Evolutionary conservation across 1,284 basidiomycete species (phyloP), one percentile per base, ranked within the genome.

Genomic region (Chalciporus sp.): DNA sequence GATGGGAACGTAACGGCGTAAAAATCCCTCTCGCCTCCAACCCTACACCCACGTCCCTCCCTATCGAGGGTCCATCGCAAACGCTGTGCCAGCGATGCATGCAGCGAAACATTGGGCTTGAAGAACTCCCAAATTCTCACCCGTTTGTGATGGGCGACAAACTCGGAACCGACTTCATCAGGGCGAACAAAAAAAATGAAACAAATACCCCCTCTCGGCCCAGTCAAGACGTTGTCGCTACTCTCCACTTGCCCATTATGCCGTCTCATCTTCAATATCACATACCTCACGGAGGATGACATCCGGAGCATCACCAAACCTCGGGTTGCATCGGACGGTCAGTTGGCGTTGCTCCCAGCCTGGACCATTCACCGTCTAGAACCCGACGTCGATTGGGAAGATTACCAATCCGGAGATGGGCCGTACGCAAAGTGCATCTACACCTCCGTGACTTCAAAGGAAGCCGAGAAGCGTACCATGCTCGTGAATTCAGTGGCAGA

Each of bases 381-480:
- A n/a, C 19, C 12, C 28, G 27, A 37, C 7, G 16, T 47, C 9
- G 5, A 33, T 17, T 49, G 58, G 47, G 41, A 12, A 16, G 42
- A 28, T 6, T 49, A n/a, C 11, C 23, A 35, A 12, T 47, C 5
- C 11, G 54, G 51, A 9, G 42, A 31, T 1, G 49, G 59, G 1
- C 42, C 35, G 6, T 61, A 53, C 20, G 49, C 61, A 27, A 47
- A 42, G 17, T 64, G 57, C 44, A 2, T 51, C 7, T 59, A 61
- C 40, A 61, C 51, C 1, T 23, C 35, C 6, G 45, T 50, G 26
- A 44, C 39, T 16, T 10, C 16, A 29, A 6, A 2, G 2, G 40
- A 29, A 11, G 48, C 19, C 12, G 42, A 43, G 1, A 8, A 35
- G 8, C 42, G 29, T 1, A 16, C 19, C 3, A 6, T 4, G 17